These are phyloP conservation scores for Lentinula detonsa DNA, from an alignment of 768 basidiomycete genomes.

Conservation along the genomic window DNA sequence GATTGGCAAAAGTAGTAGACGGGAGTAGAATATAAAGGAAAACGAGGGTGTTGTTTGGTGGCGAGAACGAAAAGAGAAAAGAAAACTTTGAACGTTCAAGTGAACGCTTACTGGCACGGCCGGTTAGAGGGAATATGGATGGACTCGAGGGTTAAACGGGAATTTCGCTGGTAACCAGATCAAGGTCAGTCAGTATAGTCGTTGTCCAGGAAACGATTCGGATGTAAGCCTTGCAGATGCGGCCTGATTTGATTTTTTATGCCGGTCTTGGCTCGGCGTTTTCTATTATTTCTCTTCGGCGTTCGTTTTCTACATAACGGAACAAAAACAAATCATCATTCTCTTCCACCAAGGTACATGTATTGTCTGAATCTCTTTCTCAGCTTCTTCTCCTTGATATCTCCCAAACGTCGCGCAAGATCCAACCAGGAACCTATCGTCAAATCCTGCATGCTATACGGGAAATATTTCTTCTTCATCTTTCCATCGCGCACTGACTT, in stretches of 20 bases:
- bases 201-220: slow-evolving; percentile 43
- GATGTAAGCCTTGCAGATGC: background rate
- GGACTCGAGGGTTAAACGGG: slow-evolving; percentile 5
- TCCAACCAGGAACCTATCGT: slow-evolving; percentile 71
- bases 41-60: slow-evolving; percentile 18
- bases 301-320: background rate
- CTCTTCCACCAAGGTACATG: slow-evolving; percentile 62
- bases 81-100: background rate
- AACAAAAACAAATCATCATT: slow-evolving; percentile 13
- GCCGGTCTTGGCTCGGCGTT: background rate
- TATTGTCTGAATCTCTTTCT: slow-evolving; percentile 60
- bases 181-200: slow-evolving; percentile 21
- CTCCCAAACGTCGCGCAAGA: slow-evolving; percentile 58
- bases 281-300: background rate
- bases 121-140: background rate
- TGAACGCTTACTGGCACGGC: background rate
- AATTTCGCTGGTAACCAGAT: slow-evolving; percentile 6
- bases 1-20: slow-evolving; percentile 19
- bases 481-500: slow-evolving; percentile 34
- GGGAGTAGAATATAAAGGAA: slow-evolving; percentile 17
- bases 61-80: slow-evolving; percentile 14
- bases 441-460: slow-evolving; percentile 71
- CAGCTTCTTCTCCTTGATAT: slow-evolving; percentile 43
- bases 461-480: slow-evolving; percentile 47
- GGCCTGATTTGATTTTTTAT: background rate